Conservation (phyloP, 371 early-diverging fungal species). For the Mucor velutinosus region DNA sequence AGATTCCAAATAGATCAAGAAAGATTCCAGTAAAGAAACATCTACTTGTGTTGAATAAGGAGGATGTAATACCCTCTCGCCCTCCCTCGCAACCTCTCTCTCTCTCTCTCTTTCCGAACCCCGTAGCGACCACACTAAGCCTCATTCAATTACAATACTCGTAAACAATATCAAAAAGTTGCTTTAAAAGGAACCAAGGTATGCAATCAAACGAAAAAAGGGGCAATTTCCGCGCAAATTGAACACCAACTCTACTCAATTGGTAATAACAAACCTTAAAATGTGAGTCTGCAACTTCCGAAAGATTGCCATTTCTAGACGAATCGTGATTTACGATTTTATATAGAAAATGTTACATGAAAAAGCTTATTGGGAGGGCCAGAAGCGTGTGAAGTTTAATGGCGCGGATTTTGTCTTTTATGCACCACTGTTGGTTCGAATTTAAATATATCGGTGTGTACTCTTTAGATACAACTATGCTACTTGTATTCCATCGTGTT, state of each 20-base stretch:
- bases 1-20: background rate
- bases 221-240: slow-evolving; percentile 1
- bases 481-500: background rate
- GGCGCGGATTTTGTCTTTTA: background rate
- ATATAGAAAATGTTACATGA: background rate
- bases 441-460: background rate
- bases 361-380: background rate
- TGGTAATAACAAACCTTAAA: background rate
- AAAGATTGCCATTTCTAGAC: background rate
- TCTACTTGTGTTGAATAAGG: background rate
- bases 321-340: slow-evolving; percentile 3
- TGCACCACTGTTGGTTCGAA: background rate
- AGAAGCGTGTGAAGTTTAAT: slow-evolving; percentile 1
- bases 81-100: background rate
- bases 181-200: background rate
- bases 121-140: background rate
- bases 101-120: background rate
- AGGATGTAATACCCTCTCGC: background rate
- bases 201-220: background rate
- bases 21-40: slow-evolving; percentile 2
- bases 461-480: background rate
- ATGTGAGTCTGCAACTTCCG: background rate
- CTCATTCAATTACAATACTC: background rate
- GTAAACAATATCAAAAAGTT: background rate
- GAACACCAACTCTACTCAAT: background rate